phyloP scores from a whole-genome alignment of 495 filamentous ascomycete species.

The Chaetomium cochliodes region DNA sequence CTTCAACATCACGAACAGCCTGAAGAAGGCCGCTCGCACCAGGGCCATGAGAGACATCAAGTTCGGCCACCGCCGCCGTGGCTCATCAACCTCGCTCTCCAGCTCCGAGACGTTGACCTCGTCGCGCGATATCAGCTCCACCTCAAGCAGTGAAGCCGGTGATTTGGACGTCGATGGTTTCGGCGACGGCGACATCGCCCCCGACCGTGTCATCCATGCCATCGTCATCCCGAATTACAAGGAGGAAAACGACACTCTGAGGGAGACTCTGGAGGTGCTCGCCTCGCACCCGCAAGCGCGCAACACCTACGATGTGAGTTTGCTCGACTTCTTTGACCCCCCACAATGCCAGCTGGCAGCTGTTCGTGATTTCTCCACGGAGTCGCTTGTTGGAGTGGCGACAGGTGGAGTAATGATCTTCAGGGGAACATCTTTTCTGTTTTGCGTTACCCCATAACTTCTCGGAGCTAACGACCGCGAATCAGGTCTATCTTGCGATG shows the following conservation, averaged over 20 bases:
- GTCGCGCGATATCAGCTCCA: conserved; percentile 45
- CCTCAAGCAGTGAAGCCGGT: conserved; percentile 49
- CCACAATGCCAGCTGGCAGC: conserved; percentile 5
- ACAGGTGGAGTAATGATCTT: conserved; percentile 17
- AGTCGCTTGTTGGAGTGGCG: conserved; percentile 10
- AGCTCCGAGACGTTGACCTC: conserved; percentile 53
- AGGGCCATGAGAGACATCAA: conserved; percentile 45
- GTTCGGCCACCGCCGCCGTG: conserved; percentile 46
- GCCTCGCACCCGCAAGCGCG: conserved; percentile 63
- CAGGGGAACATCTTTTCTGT: conserved; percentile 16
- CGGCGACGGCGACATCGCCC: conserved; percentile 39
- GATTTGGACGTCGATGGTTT: conserved; percentile 45
- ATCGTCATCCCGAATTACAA: conserved; percentile 70
- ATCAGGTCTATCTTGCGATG: conserved; percentile 69
- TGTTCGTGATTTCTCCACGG: conserved; percentile 1
- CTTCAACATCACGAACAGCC: conserved; percentile 45
- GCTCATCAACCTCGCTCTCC: conserved; percentile 51
- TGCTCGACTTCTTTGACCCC: background rate
- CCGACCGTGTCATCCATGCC: conserved; percentile 55
- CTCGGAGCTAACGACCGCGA: conserved; percentile 22
- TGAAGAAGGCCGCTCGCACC: conserved; percentile 42
- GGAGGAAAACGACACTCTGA: conserved; percentile 62
- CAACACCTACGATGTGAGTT: conserved; percentile 63
- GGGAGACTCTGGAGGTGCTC: conserved; percentile 63
- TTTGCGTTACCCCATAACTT: conserved; percentile 11